Evolutionary conservation across 768 basidiomycete species (phyloP), one percentile per base, ranked within the genome.

Genomic region (Hericium rajendrae): DNA sequence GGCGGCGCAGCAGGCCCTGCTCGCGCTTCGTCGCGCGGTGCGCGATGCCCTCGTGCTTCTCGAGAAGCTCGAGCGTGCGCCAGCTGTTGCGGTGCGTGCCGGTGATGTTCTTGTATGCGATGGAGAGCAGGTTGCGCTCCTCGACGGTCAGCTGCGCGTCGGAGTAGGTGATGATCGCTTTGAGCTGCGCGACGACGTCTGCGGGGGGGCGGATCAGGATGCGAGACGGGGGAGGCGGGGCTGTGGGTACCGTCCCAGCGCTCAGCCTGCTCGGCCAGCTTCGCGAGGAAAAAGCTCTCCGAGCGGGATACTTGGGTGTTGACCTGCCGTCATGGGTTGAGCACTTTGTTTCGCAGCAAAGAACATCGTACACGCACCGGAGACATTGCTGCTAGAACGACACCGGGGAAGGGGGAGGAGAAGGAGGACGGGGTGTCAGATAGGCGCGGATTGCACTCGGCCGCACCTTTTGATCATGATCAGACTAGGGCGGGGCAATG

Each of bases 41-140:
- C 56, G 55, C 51, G 38, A 72, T 72, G 62, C 77, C 72, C 68
- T 83, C 79, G 68, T 85, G 78, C 70, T 84, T 84, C 73, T 89
- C 87, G 61, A 91, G 77, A 56, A 78, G 79, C 61, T 88, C 86
- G 56, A 91, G 77, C 63, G 84, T 81, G 64, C 91, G 80, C 91
- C 91, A 94, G 62, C 88, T 90, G 51, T 83, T 85, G 56, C 91
- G 85, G 58, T 91, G 81, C 18, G 78, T 81, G 65, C 90, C 89
- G 18, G 90, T 94, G 61, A 88, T 76, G 70, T 92, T 92, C 79
- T 94, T 94, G 77, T 91, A 93, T 26, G 91, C 91, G 59, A 92
- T 82, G 3, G 91, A 93, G 57, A 93, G 80, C 38, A 94, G 78
- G 70, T 89, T 93, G 65, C 91, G 87, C 73, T 94, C 91, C 68